Evolutionary conservation across 176 grass and related monocot genomes (phyloP).

Genomic region (Hordeum vulgare): DNA sequence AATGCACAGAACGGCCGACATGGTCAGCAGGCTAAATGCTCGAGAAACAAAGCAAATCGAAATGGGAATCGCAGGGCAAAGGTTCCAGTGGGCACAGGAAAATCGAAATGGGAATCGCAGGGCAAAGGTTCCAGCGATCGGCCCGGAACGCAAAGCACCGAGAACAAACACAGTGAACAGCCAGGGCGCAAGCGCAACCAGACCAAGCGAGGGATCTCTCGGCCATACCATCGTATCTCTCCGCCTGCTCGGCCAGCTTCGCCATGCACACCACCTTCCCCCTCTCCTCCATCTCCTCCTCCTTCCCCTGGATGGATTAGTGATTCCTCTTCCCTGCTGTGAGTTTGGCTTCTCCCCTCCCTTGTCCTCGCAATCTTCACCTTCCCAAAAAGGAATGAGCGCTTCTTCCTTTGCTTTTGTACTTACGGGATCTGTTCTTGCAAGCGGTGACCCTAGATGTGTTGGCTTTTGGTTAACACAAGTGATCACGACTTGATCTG

Average conservation of each 20-base stretch:
- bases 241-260: slow-evolving; percentile 57
- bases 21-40: background rate
- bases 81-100: background rate
- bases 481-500: background rate
- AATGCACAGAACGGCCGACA: background rate
- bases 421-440: slow-evolving; percentile 14
- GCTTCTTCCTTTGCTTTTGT: background rate
- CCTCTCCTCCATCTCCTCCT: slow-evolving; percentile 41
- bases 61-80: slow-evolving; percentile 7
- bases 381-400: slow-evolving; percentile 22
- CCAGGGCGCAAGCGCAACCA: background rate
- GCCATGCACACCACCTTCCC: slow-evolving; percentile 47
- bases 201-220: background rate
- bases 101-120: no score
- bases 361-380: background rate
- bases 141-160: background rate
- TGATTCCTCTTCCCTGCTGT: background rate
- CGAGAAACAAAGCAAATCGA: background rate
- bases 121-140: background rate
- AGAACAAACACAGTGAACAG: background rate
- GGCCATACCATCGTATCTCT: slow-evolving; percentile 52
- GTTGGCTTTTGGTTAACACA: slow-evolving; percentile 14
- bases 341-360: background rate
- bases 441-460: slow-evolving; percentile 16
- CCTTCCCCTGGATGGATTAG: background rate